Base-by-base conservation (phyloP, 163 green algal genomes). In the Chlorella variabilis region DNA sequence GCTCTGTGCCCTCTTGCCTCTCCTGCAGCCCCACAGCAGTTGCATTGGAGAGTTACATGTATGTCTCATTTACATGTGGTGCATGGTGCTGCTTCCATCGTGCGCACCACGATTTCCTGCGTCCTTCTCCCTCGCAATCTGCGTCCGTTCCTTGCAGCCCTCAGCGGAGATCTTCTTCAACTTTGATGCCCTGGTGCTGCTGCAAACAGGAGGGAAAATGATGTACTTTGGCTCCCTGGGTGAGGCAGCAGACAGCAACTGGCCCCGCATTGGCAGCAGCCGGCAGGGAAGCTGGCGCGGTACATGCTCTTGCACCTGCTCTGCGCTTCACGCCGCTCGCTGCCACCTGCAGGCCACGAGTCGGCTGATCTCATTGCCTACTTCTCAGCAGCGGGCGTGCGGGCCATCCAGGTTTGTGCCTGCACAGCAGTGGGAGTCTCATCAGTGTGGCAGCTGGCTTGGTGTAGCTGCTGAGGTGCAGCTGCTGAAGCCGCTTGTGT, bases 141-240 rank as follows among this genome's bases (percentile, higher is more conserved):
- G 15, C 29, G 2, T 41, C 59, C 59, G 21, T 8, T 33, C 29
- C 59, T 15, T 21, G 59, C 81, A 95, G 91, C 71, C 88, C 38
- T 92, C 70, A 54, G 90, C 85, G 36, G 85, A 90, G 70, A 88
- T 91, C 42, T 91, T 91, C 54, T 85, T 92, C 76, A 78, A 87
- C 34, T 96, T 96, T 85, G 91, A 95, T 71, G 59, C 80, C 31
- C 85, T 96, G 61, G 80, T 96, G 78, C 85, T 96, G 20, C 78
- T 96, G 62, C 81, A 89, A 42, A 76, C 68, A 0, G 87, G 87
- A 27, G 87, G 87, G 15, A 69, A 78, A 41, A 56, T 91, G 58
- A 89, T 80, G 7, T 97, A 94, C 86, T 92, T 92, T 77, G 93
- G 93, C 1, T 77, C 87, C 2, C 84, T 97, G 69, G 93, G 93